Conservation (phyloP, 805 yeast genomes). For the Kurtzmaniella cleridarum region DNA sequence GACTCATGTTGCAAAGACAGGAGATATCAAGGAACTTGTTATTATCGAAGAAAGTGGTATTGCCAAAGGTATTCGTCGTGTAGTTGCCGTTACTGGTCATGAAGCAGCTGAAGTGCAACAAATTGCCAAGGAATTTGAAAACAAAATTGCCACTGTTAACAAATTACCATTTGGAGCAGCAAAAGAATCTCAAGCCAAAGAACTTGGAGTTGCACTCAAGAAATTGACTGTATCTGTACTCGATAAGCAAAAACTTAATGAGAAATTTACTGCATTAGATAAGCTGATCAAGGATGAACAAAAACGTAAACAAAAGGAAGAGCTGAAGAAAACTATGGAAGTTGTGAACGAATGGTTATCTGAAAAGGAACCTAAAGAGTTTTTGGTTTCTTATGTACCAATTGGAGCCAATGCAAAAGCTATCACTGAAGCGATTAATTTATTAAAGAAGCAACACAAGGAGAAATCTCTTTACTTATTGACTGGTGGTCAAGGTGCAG, state of each 20-base stretch:
- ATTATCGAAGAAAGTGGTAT: slow-evolving; percentile 94
- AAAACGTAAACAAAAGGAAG: slow-evolving; percentile 84
- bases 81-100: slow-evolving; percentile 92
- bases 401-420: slow-evolving; percentile 88
- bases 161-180: slow-evolving; percentile 64
- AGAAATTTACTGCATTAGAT: slow-evolving; percentile 70
- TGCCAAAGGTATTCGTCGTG: slow-evolving; percentile 97
- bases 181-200: slow-evolving; percentile 81
- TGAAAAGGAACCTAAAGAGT: slow-evolving; percentile 42
- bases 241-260: slow-evolving; percentile 70
- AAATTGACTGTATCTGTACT: slow-evolving; percentile 77
- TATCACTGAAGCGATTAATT: slow-evolving; percentile 85
- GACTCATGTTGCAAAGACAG: slow-evolving; percentile 89
- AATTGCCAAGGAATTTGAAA: slow-evolving; percentile 67
- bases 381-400: slow-evolving; percentile 60
- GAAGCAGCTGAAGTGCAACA: slow-evolving; percentile 90
- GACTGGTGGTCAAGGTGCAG: slow-evolving; percentile 54
- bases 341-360: slow-evolving; percentile 65
- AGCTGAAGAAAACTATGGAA: slow-evolving; percentile 74
- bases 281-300: slow-evolving; percentile 84
- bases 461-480: slow-evolving; percentile 74
- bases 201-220: slow-evolving; percentile 77
- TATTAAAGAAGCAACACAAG: slow-evolving; percentile 70
- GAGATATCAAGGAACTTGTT: slow-evolving; percentile 87
- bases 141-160: slow-evolving; percentile 53